Evolutionary conservation across 345 rosid species (phyloP).

Genomic region (Adansonia digitata): DNA sequence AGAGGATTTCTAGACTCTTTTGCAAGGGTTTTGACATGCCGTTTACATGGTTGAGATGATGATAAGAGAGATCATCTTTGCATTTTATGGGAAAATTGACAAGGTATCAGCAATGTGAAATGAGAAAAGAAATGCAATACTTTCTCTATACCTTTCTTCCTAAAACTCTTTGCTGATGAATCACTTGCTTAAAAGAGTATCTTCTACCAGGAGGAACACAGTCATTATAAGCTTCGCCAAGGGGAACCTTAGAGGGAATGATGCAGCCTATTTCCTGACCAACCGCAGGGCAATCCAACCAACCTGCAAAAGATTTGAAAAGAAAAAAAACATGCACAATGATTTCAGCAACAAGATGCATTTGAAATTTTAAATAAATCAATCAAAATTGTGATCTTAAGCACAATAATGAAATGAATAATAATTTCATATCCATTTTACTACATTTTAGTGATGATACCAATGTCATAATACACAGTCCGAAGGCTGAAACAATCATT

Average conservation of each 20-base stretch:
- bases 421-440: neutral
- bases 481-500: neutral
- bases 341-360: neutral
- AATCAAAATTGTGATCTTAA: neutral
- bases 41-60: neutral
- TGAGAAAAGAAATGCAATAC: neutral
- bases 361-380: neutral
- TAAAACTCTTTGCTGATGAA: conserved; percentile 63
- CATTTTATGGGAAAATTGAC: neutral
- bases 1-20: neutral
- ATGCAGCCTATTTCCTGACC: conserved; percentile 67
- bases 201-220: conserved; percentile 82
- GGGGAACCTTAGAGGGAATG: conserved; percentile 95
- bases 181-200: conserved; percentile 94
- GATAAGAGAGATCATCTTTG: neutral
- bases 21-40: neutral
- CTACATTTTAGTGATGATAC: neutral
- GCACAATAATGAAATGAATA: neutral
- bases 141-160: conserved; percentile 62
- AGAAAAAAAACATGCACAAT: neutral
- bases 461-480: neutral
- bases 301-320: conserved; percentile 41
- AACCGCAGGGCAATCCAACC: conserved; percentile 83
- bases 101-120: neutral
- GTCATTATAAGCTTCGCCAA: conserved; percentile 71